Conservation (phyloP, 805 yeast genomes). For the Saccharomycopsis synnaedendra region DNA sequence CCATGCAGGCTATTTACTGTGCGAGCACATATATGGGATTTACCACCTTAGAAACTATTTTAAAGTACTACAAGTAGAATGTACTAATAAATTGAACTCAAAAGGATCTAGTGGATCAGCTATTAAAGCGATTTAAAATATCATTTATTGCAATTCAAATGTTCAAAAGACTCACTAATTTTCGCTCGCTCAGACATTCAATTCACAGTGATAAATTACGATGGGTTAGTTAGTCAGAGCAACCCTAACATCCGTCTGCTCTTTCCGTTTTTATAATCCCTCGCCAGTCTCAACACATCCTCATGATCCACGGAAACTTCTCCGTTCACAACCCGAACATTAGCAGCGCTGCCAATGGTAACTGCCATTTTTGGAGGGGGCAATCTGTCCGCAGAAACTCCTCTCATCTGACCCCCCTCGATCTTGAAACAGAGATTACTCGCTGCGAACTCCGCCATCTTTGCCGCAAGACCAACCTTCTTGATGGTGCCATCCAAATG, state of each 20-base stretch:
- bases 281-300: background rate
- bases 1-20: too few species aligned
- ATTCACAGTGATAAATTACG: too few species aligned
- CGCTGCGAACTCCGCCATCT: slow-evolving; percentile 21
- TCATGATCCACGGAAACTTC: slow-evolving; percentile 5
- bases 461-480: slow-evolving; percentile 29
- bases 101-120: background rate
- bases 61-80: too few species aligned
- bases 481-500: slow-evolving; percentile 25
- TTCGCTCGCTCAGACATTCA: too few species aligned
- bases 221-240: too few species aligned
- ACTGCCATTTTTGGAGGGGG: slow-evolving; percentile 12
- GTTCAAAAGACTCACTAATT: too few species aligned
- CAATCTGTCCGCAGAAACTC: background rate
- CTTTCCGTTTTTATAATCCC: slow-evolving; percentile 9
- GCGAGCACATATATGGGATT: too few species aligned
- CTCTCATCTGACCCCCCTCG: background rate
- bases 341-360: slow-evolving; percentile 8
- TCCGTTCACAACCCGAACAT: slow-evolving; percentile 5
- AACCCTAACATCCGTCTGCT: too few species aligned
- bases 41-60: too few species aligned
- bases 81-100: background rate
- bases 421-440: background rate
- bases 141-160: too few species aligned
- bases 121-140: too few species aligned